Conservation (phyloP, 169 alveolate genomes). For the Cryptosporidium andersoni region DNA sequence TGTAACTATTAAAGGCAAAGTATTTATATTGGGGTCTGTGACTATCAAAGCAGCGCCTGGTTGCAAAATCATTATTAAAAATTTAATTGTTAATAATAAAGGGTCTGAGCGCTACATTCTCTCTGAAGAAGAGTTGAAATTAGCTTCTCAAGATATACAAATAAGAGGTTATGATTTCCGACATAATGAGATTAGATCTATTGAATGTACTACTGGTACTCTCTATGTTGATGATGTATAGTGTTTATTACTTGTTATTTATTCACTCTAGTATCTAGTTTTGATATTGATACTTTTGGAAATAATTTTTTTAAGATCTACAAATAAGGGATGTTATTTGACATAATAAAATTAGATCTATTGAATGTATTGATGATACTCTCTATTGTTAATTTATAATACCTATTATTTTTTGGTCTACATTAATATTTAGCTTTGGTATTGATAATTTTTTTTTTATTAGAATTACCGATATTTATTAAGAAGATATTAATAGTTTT, state of each 20-base stretch:
- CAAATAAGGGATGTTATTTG: not conserved
- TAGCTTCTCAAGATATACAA: slow-evolving; percentile 34
- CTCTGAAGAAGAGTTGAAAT: slow-evolving; percentile 37
- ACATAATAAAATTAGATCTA: not conserved
- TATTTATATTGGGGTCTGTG: slow-evolving; percentile 59
- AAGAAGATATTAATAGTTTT: no score
- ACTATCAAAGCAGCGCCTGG: slow-evolving; percentile 29
- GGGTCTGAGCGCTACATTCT: slow-evolving; percentile 39
- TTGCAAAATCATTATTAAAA: slow-evolving; percentile 38
- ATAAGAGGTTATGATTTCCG: slow-evolving; percentile 58
- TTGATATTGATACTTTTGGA: no score
- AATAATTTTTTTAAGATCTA: not conserved
- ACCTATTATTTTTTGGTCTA: no score
- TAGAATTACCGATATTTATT: no score
- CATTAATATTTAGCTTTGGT: no score
- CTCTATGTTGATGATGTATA: slow-evolving; percentile 3
- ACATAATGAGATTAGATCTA: slow-evolving; percentile 51
- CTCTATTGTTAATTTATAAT: no score
- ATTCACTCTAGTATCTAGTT: no score
- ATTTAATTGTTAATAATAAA: slow-evolving; percentile 27
- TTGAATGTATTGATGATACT: no score
- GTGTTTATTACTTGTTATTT: not conserved
- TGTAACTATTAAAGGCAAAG: slow-evolving; percentile 34
- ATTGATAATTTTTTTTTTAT: no score
- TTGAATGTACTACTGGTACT: not conserved